Evolutionary conservation across 306 rosid genomes (phyloP).

Genomic region (Prosopis cineraria): DNA sequence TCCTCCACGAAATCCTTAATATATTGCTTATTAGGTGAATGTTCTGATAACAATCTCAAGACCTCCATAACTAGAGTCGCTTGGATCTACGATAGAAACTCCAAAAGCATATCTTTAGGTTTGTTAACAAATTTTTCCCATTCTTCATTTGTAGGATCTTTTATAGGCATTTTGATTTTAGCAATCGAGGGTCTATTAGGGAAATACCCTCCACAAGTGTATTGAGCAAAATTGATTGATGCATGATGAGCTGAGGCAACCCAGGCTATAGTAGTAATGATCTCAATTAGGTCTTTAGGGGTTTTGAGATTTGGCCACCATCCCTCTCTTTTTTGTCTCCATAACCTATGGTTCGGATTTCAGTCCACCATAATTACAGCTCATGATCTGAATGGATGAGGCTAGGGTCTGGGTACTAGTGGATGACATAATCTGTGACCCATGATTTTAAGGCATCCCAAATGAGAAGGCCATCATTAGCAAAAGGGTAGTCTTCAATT

Average conservation of each 20-base stretch:
- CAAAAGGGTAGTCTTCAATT: conserved; percentile 25
- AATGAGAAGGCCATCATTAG: conserved; percentile 15
- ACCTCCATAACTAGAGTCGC: conserved; percentile 5
- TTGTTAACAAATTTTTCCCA: neutral
- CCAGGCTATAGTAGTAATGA: conserved; percentile 9
- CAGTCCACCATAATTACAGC: conserved; percentile 31
- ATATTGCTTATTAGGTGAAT: conserved; percentile 12
- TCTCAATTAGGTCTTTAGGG: conserved; percentile 1
- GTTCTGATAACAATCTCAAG: neutral
- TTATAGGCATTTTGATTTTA: conserved; percentile 2
- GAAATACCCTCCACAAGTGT: conserved; percentile 15
- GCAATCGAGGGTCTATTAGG: conserved; percentile 27
- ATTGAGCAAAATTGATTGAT: conserved; percentile 11
- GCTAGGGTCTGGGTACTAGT: conserved; percentile 4
- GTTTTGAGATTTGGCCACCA: conserved; percentile 28
- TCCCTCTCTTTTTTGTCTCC: conserved; percentile 22
- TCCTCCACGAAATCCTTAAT: conserved; percentile 1
- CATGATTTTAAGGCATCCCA: conserved; percentile 25
- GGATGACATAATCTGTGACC: conserved; percentile 23
- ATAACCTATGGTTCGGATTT: conserved; percentile 14
- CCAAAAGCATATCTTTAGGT: neutral
- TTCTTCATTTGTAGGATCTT: conserved; percentile 9
- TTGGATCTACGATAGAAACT: conserved; percentile 26
- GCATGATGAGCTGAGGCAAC: conserved; percentile 12
- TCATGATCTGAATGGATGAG: neutral